phyloP scores from a whole-genome alignment of 345 rosid genomes.

The Populus davidiana region DNA sequence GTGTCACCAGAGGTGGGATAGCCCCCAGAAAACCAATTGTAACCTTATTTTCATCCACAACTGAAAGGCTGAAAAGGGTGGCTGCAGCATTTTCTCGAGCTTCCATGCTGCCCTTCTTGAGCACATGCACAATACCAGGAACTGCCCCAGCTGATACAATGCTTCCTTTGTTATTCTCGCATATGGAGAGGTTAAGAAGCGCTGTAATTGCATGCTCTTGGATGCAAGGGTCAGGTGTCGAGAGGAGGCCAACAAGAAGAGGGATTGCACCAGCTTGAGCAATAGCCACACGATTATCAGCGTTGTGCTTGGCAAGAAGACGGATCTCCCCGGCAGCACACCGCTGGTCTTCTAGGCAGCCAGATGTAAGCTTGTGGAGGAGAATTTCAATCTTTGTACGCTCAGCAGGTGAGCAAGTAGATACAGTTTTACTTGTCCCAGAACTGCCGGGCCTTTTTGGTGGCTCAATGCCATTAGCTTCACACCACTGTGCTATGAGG shows the following conservation, averaged over 20 bases:
- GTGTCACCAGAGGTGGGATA: slow-evolving; percentile 78
- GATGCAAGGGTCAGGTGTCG: slow-evolving; percentile 75
- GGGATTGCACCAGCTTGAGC: slow-evolving; percentile 99
- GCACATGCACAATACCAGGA: slow-evolving; percentile 89
- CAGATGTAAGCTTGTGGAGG: slow-evolving; percentile 71
- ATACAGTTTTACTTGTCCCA: slow-evolving; percentile 55
- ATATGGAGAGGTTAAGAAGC: slow-evolving; percentile 91
- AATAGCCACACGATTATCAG: slow-evolving; percentile 93
- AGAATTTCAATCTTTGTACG: slow-evolving; percentile 65
- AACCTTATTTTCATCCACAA: slow-evolving; percentile 88
- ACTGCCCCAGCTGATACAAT: slow-evolving; percentile 86
- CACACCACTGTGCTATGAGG: slow-evolving; percentile 98
- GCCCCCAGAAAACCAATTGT: slow-evolving; percentile 85
- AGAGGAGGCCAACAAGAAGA: slow-evolving; percentile 74
- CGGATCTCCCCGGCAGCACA: slow-evolving; percentile 92
- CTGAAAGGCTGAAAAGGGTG: slow-evolving; percentile 93
- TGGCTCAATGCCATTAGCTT: slow-evolving; percentile 78
- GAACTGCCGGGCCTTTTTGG: slow-evolving; percentile 77
- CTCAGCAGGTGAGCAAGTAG: slow-evolving; percentile 71
- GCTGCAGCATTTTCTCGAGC: slow-evolving; percentile 99
- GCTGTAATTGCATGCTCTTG: slow-evolving; percentile 98
- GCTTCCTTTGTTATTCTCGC: slow-evolving; percentile 90
- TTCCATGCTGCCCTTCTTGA: slow-evolving; percentile 97
- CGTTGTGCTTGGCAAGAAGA: slow-evolving; percentile 93
- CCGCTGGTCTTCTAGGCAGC: slow-evolving; percentile 73